These are phyloP conservation scores for Ramaria sp. DNA, from an alignment of 768 basidiomycete genomes.

Conservation along the genomic window DNA sequence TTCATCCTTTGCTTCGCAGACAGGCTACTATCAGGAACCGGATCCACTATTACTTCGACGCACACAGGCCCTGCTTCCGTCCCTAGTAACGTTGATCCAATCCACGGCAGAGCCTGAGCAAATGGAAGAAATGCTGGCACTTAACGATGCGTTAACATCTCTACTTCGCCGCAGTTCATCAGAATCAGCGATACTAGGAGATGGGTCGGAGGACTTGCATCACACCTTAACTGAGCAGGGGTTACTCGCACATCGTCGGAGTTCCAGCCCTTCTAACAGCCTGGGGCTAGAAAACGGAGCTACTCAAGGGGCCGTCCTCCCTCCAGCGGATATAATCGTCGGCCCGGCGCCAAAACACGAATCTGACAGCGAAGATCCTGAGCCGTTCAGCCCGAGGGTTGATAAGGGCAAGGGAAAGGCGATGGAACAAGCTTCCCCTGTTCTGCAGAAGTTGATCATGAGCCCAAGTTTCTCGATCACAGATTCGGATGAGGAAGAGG, in stretches of 20 bases:
- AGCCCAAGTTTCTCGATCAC: constrained; percentile 47
- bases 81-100: constrained; percentile 43
- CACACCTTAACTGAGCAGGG: background rate
- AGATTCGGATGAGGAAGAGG: constrained; percentile 26
- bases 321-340: background rate
- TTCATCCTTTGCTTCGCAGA: constrained; percentile 14
- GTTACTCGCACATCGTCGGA: background rate
- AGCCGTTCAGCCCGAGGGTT: constrained; percentile 45
- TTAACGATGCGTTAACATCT: constrained; percentile 62
- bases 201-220: background rate
- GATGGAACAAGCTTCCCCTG: constrained; percentile 32
- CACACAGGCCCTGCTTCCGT: constrained; percentile 40
- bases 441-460: constrained; percentile 52
- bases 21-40: constrained; percentile 7
- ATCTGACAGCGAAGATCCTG: constrained; percentile 20
- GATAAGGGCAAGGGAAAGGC: constrained; percentile 77
- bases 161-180: constrained; percentile 25
- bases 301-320: background rate
- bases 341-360: background rate
- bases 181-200: background rate
- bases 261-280: background rate
- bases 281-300: constrained; percentile 20
- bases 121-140: constrained; percentile 52
- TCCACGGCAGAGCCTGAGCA: constrained; percentile 39
- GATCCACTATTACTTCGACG: constrained; percentile 34